Evolutionary conservation across 2,329 filamentous ascomycete genomes (phyloP).

Genomic region (Curvularia sp.): DNA sequence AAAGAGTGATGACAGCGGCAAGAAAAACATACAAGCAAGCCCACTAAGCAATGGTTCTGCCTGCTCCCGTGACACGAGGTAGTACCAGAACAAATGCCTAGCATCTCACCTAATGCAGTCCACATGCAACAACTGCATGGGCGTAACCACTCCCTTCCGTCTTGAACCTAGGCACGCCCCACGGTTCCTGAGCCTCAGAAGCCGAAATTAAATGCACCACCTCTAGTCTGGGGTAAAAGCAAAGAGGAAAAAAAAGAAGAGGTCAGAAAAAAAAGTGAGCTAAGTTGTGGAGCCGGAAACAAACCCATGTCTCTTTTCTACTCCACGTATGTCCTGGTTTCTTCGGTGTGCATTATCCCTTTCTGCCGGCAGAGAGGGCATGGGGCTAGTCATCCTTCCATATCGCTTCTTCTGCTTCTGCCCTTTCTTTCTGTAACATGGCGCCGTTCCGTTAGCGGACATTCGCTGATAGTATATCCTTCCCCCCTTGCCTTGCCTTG

Average conservation of each 20-base stretch:
- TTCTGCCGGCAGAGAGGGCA: not conserved
- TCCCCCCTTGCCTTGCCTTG: too few relatives aligned
- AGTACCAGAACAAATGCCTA: not conserved
- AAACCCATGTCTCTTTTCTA: not conserved
- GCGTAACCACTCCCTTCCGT: not conserved
- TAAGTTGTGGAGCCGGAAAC: slow-evolving; percentile 1
- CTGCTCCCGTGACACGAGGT: not conserved
- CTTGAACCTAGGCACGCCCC: not conserved
- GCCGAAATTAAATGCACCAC: slow-evolving; percentile 20
- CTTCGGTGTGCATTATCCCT: not conserved
- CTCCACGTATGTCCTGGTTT: not conserved
- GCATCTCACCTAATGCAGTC: not conserved
- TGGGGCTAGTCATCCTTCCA: not conserved
- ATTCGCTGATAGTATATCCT: too few relatives aligned
- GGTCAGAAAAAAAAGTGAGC: too few relatives aligned
- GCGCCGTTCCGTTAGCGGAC: not conserved
- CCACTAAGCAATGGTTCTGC: not conserved
- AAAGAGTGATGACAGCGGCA: not conserved
- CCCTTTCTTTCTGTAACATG: not conserved
- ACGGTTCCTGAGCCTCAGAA: slow-evolving; percentile 37
- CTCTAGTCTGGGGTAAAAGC: slow-evolving; percentile 4
- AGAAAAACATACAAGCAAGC: not conserved
- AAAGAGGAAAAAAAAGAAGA: too few relatives aligned
- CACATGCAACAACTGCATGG: not conserved
- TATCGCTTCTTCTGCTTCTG: not conserved